These are phyloP conservation scores for Euclidium syriacum DNA, from an alignment of 345 rosid genomes.

Conservation along the genomic window DNA sequence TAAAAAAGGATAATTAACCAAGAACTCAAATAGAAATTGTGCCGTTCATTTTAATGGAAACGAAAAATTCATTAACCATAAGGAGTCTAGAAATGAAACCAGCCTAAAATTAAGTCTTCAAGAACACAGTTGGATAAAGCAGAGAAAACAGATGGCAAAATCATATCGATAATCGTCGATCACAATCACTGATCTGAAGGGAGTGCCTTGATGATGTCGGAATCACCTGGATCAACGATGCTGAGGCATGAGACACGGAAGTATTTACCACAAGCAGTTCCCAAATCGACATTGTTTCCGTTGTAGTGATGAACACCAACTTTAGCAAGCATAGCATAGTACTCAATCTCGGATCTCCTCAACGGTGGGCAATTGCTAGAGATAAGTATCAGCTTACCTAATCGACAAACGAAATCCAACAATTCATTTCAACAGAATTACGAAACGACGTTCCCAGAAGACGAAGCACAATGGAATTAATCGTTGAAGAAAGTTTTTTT, in stretches of 20 bases:
- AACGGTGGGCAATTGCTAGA: constrained; percentile 74
- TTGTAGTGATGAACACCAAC: constrained; percentile 33
- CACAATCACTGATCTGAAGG: constrained; percentile 35
- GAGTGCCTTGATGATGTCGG: constrained; percentile 68
- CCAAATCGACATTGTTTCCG: constrained; percentile 64
- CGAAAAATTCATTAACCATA: constrained; percentile 5
- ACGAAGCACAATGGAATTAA: not conserved
- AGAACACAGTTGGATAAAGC: constrained; percentile 6
- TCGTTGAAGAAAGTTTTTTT: not conserved
- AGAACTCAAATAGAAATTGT: not conserved
- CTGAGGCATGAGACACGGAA: constrained; percentile 76
- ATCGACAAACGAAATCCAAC: not conserved
- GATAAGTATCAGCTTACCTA: constrained; percentile 54
- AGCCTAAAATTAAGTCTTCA: constrained; percentile 12
- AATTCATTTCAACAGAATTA: not conserved
- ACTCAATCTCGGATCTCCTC: constrained; percentile 76
- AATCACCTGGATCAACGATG: constrained; percentile 66
- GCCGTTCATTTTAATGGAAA: not conserved
- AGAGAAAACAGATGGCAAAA: not conserved
- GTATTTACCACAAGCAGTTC: constrained; percentile 78
- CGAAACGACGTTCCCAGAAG: too few relatives aligned
- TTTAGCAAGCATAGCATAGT: constrained; percentile 35
- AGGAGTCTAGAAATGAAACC: not conserved
- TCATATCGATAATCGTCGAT: not conserved
- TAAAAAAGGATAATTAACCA: not conserved